Evolutionary conservation across 2,329 filamentous ascomycete genomes (phyloP).

Genomic region (Zymoseptoria ardabiliae): DNA sequence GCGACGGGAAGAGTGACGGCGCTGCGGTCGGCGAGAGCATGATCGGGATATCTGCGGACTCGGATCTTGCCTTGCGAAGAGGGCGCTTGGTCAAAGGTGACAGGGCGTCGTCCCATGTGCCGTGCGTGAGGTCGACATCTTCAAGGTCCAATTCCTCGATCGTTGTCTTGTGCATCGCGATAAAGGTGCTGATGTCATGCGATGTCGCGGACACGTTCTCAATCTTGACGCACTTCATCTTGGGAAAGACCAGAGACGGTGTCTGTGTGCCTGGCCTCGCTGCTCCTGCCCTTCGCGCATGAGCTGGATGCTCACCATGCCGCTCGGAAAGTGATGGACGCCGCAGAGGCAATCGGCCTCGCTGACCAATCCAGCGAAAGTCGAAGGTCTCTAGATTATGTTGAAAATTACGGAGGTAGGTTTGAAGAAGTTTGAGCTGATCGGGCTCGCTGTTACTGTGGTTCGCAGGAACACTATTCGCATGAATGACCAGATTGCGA

Average conservation of each 20-base stretch:
- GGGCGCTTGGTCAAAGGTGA: conserved; percentile 50
- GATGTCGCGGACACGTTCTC: conserved; percentile 67
- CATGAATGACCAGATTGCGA: conserved; percentile 61
- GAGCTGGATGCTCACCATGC: conserved; percentile 11
- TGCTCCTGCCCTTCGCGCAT: background rate
- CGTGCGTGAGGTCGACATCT: conserved; percentile 61
- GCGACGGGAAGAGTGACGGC: conserved; percentile 6
- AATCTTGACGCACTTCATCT: conserved; percentile 60
- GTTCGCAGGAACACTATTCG: conserved; percentile 48
- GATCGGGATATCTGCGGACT: conserved; percentile 26
- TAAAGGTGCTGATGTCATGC: conserved; percentile 61
- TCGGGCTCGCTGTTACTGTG: conserved; percentile 45
- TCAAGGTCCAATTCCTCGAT: conserved; percentile 76
- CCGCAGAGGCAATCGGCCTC: conserved; percentile 63
- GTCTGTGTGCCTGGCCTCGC: conserved; percentile 18
- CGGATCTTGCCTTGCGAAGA: conserved; percentile 1
- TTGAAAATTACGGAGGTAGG: conserved; percentile 64
- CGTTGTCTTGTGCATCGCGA: conserved; percentile 57
- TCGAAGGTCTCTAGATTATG: conserved; percentile 47
- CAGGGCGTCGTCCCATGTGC: conserved; percentile 77
- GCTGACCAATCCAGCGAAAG: conserved; percentile 69
- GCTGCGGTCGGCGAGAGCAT: conserved; percentile 25
- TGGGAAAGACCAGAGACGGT: conserved; percentile 54
- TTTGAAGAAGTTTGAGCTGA: conserved; percentile 58
- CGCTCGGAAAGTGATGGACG: background rate